Conservation (phyloP, 192 early-diverging fungal species). For the Haplosporangium gracile region DNA sequence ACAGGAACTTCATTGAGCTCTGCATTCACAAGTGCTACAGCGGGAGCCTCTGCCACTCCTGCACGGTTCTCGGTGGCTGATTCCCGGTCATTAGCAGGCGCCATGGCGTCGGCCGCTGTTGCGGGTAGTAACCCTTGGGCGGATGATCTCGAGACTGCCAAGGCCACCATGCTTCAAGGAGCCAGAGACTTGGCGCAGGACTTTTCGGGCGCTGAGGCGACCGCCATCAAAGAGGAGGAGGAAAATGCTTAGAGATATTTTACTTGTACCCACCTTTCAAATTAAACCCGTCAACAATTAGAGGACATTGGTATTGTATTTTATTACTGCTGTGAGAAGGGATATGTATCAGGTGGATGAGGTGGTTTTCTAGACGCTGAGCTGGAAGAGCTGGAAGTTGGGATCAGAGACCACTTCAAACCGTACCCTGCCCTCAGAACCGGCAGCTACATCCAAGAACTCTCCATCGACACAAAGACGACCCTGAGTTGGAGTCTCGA, state of each 20-base stretch:
- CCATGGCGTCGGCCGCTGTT: conserved; percentile 11
- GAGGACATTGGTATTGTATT: not conserved
- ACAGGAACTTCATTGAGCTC: conserved; percentile 24
- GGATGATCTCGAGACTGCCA: conserved; percentile 41
- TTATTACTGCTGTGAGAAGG: not conserved
- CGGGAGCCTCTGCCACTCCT: not conserved
- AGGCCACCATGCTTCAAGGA: conserved; percentile 5
- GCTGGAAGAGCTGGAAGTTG: conserved; percentile 9
- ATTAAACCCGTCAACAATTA: not conserved
- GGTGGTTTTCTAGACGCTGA: not conserved
- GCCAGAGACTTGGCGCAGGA: conserved; percentile 5
- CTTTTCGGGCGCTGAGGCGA: not conserved
- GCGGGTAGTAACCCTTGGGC: conserved; percentile 44
- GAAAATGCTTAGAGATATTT: not conserved
- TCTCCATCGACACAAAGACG: conserved; percentile 66
- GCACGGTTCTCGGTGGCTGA: conserved; percentile 46
- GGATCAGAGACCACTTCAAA: conserved; percentile 22
- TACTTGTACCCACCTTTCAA: not conserved
- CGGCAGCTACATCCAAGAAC: conserved; percentile 28
- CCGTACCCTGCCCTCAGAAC: conserved; percentile 15
- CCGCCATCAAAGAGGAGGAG: conserved; percentile 18
- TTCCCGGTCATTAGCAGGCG: conserved; percentile 28
- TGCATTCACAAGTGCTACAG: not conserved
- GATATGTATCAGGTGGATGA: not conserved
- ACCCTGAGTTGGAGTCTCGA: conserved; percentile 41